These are phyloP conservation scores for Aureococcus anophagefferens DNA, from an alignment of 108 stramenopile species.

Conservation along the genomic window DNA sequence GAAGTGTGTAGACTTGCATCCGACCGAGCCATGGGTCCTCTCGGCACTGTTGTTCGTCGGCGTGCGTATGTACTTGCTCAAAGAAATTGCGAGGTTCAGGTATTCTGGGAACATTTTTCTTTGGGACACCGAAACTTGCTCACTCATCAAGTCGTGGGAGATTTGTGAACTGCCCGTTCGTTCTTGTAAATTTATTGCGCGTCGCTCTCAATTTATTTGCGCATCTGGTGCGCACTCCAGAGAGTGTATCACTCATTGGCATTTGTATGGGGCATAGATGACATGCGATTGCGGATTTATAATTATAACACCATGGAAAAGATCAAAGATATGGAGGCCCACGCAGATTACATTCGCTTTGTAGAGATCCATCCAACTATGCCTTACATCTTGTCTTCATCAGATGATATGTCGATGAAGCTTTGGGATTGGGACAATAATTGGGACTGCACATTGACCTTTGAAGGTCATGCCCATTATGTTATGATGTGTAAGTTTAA, in stretches of 20 bases:
- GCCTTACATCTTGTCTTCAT: constrained; percentile 74
- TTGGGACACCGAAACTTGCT: constrained; percentile 33
- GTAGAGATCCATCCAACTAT: constrained; percentile 93
- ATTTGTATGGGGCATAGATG: no score
- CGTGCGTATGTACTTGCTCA: no score
- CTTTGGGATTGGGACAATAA: constrained; percentile 94
- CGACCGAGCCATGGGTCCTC: constrained; percentile 51
- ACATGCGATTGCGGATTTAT: constrained; percentile 83
- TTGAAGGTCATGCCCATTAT: constrained; percentile 97
- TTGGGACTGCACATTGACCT: constrained; percentile 83
- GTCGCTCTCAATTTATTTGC: constrained; percentile 43
- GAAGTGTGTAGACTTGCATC: constrained; percentile 50
- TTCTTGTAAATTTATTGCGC: constrained; percentile 46
- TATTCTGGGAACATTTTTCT: constrained; percentile 52
- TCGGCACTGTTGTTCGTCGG: constrained; percentile 18
- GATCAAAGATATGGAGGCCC: constrained; percentile 93
- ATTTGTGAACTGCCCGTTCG: constrained; percentile 29
- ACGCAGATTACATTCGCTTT: constrained; percentile 94
- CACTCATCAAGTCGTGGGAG: constrained; percentile 41
- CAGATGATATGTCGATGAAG: constrained; percentile 97
- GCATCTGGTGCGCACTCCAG: constrained; percentile 26
- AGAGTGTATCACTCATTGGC: background rate
- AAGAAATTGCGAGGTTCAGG: no score
- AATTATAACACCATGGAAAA: constrained; percentile 99
- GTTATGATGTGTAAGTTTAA: constrained; percentile 99